Conservation (phyloP, 306 rosid species). For the Prinsepia uniflora region DNA sequence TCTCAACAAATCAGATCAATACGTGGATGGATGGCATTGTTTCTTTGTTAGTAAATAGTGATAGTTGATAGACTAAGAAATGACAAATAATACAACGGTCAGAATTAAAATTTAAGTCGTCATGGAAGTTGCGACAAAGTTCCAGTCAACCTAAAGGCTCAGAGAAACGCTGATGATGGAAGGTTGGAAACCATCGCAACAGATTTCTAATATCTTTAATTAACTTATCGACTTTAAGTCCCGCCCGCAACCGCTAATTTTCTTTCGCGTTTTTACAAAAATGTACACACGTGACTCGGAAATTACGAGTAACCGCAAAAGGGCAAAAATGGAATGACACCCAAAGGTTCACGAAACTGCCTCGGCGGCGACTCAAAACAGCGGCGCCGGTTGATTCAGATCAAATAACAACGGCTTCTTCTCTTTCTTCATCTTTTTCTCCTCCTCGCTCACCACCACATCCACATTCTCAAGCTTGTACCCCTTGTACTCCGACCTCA, state of each 20-base stretch:
- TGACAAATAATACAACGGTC: too few relatives aligned
- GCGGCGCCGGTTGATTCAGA: conserved; percentile 63
- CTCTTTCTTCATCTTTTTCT: conserved; percentile 21
- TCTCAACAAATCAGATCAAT: too few relatives aligned
- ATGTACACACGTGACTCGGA: conserved; percentile 27
- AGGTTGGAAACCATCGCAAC: neutral
- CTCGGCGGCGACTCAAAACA: conserved; percentile 27
- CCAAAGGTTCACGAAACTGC: neutral
- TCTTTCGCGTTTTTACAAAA: neutral
- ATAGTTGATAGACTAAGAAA: neutral
- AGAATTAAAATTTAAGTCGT: neutral
- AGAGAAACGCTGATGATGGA: neutral
- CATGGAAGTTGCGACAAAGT: neutral
- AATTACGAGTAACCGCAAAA: neutral
- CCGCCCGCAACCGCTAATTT: neutral
- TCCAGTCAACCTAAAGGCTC: neutral
- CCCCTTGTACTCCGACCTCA: conserved; percentile 55
- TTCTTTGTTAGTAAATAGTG: neutral
- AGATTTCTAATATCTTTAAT: neutral
- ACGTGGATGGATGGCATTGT: neutral
- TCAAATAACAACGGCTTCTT: conserved; percentile 53
- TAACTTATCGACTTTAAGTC: neutral
- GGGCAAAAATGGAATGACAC: conserved; percentile 20
- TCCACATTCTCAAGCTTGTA: conserved; percentile 52
- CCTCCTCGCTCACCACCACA: conserved; percentile 33